Evolutionary conservation across 805 yeast genomes (phyloP).

Genomic region (Yamadazyma paraphyllophila): DNA sequence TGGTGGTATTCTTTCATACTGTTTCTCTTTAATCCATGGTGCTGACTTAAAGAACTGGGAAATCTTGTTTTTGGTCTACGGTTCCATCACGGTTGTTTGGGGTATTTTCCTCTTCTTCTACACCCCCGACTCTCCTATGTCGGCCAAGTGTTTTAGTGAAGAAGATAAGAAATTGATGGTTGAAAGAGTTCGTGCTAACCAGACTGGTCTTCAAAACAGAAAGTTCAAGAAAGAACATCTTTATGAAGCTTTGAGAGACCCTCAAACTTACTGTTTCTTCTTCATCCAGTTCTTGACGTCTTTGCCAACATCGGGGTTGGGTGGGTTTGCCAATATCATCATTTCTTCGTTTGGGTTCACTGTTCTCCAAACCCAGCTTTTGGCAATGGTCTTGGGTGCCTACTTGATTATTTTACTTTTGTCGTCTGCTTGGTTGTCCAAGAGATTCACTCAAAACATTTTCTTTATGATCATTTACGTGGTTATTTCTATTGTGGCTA

Average conservation of each 20-base stretch:
- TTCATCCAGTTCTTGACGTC: constrained; percentile 44
- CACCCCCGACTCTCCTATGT: constrained; percentile 49
- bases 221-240: constrained; percentile 45
- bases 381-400: constrained; percentile 59
- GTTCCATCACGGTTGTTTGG: constrained; percentile 49
- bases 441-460: constrained; percentile 18
- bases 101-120: constrained; percentile 43
- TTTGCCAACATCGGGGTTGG: constrained; percentile 51
- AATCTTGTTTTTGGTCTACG: constrained; percentile 57
- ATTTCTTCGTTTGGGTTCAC: constrained; percentile 51
- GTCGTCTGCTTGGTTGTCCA: constrained; percentile 31
- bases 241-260: constrained; percentile 45
- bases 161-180: constrained; percentile 45
- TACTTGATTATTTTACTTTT: constrained; percentile 36
- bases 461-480: constrained; percentile 25
- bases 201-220: constrained; percentile 51
- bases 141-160: constrained; percentile 34
- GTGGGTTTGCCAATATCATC: constrained; percentile 52
- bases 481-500: constrained; percentile 33
- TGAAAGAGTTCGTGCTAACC: constrained; percentile 46
- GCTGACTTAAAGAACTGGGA: constrained; percentile 54
- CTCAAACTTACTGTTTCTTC: constrained; percentile 48
- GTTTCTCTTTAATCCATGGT: constrained; percentile 47
- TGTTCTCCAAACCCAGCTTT: constrained; percentile 41
- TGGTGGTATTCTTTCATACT: constrained; percentile 44